Percentiles rank a stretch among this genome's conserved stretches.
Evolutionary conservation across 2,329 filamentous ascomycete genomes (phyloP).

Genomic region (Alternaria incomplexa): DNA sequence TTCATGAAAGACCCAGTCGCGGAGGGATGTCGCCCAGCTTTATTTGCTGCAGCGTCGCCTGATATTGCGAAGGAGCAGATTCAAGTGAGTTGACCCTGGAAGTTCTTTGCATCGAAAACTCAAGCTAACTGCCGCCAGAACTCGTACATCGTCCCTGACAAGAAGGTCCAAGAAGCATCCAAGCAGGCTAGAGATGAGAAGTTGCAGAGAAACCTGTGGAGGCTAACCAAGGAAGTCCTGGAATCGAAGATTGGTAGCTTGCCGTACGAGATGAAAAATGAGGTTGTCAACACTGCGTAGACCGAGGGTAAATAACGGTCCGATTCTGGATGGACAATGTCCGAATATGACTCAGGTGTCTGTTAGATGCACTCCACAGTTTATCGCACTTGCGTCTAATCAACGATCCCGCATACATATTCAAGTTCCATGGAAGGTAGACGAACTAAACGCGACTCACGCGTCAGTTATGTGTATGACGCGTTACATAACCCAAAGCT

Average conservation of each 20-base stretch:
- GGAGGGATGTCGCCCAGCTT: slow-evolving; percentile 54
- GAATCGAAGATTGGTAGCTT: slow-evolving; percentile 49
- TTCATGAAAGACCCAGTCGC: slow-evolving; percentile 59
- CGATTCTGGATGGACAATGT: not conserved
- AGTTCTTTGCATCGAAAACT: not conserved
- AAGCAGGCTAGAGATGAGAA: slow-evolving; percentile 52
- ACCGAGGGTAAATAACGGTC: not conserved
- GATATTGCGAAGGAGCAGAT: slow-evolving; percentile 54
- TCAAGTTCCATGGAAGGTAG: not conserved
- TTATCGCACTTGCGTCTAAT: not conserved
- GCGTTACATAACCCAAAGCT: not conserved
- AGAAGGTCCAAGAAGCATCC: slow-evolving; percentile 53
- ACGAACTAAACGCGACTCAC: not conserved
- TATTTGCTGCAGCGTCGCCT: slow-evolving; percentile 57
- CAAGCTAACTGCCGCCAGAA: slow-evolving; percentile 36
- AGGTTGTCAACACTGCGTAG: slow-evolving; percentile 8
- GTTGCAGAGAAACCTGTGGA: slow-evolving; percentile 55
- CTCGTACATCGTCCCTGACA: slow-evolving; percentile 57
- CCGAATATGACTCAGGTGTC: not conserved
- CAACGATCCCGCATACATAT: not conserved
- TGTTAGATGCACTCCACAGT: not conserved
- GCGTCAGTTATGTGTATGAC: not conserved
- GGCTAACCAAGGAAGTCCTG: slow-evolving; percentile 53
- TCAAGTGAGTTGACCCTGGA: slow-evolving; percentile 17
- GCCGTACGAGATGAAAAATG: slow-evolving; percentile 35